Evolutionary conservation across 192 early-diverging fungal genomes (phyloP).

Genomic region (Coemansia sp.): DNA sequence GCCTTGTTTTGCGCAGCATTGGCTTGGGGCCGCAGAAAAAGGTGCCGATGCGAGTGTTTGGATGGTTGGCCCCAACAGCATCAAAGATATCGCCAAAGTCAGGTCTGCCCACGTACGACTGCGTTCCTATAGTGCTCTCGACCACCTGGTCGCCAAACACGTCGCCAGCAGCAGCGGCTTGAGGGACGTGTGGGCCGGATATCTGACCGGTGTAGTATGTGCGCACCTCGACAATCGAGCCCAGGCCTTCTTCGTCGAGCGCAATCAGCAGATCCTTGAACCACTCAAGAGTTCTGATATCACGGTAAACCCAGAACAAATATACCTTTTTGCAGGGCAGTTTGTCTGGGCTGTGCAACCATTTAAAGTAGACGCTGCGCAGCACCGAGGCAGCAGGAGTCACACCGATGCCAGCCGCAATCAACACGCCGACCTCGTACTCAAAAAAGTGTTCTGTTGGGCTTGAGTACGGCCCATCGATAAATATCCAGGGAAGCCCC

Average conservation of each 20-base stretch:
- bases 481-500: constrained; percentile 58
- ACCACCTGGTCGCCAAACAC: constrained; percentile 60
- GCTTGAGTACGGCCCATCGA: constrained; percentile 73
- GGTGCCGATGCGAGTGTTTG: constrained; percentile 71
- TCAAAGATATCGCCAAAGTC: constrained; percentile 73
- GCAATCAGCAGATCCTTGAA: constrained; percentile 75
- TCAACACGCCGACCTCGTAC: constrained; percentile 65
- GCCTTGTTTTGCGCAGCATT: constrained; percentile 60
- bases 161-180: constrained; percentile 37
- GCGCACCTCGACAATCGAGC: constrained; percentile 65
- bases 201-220: constrained; percentile 71
- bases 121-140: constrained; percentile 63
- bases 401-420: constrained; percentile 82
- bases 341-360: constrained; percentile 58
- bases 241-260: constrained; percentile 62
- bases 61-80: constrained; percentile 57
- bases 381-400: constrained; percentile 75
- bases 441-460: constrained; percentile 77
- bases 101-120: constrained; percentile 74
- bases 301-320: constrained; percentile 79
- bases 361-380: constrained; percentile 72
- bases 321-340: constrained; percentile 66
- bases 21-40: constrained; percentile 85
- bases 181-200: constrained; percentile 46
- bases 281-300: constrained; percentile 73